Base-by-base conservation (phyloP, 1,139 yeast genomes). In the Geotrichum australiense region DNA sequence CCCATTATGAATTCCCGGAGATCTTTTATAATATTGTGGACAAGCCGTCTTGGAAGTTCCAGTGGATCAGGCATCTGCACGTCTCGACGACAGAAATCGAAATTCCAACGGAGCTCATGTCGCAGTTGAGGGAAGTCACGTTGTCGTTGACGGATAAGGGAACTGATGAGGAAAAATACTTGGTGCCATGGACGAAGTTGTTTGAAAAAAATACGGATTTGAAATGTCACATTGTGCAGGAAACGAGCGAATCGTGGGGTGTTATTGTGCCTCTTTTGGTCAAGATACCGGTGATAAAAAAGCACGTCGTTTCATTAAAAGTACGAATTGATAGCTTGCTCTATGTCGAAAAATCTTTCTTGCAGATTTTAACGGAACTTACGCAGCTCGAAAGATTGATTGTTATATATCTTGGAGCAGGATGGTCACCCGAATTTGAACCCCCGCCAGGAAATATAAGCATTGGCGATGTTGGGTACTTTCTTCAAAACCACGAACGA, bases 381-480 rank as follows among this genome's bases (percentile, higher is more conserved):
- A 18, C 11, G 30, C 8, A 25, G 4, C 15, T 35, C 12, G 20
- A 35, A 3, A 25, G 23, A 20, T 5, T 35, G 8, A 32, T 26
- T 6, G 23, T 35, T 8, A 12, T 35, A 12, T 35, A 35, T 19
- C 18, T 26, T 26, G 38, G 38, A 16, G 25, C 26, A 26, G 38
- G 38, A n/a, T 35, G 38, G 38, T 31, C 25, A 10, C 26, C 38
- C 10, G 29, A 12, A 5, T 35, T 35, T 35, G 23, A 11, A 25
- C 16, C 26, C 16, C 38, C 23, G 3, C 23, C 23, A 18, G 24
- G 24, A 2, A 6, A 19, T 25, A 4, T 19, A 11, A 26, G 38
- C 30, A 15, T 35, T 11, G 30, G 38, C 15, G 30, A 23, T 7
- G 15, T 35, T 16, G 25, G 25, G 5, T 20, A 18, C 4, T 19